These are phyloP conservation scores for Hypoxylon sp. DNA, from an alignment of 2,329 filamentous ascomycete genomes.

Conservation along the genomic window DNA sequence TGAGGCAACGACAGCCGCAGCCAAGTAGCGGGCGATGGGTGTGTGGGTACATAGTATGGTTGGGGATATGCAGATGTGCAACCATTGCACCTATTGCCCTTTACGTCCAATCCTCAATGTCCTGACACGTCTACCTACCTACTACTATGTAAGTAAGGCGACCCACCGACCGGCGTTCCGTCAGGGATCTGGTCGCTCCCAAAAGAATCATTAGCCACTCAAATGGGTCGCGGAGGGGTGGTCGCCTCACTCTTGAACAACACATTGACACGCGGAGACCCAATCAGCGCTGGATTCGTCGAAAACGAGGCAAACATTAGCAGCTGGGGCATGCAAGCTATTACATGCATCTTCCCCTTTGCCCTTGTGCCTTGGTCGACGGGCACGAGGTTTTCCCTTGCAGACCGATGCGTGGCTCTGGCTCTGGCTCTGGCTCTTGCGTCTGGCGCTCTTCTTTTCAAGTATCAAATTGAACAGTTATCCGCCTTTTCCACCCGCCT, in stretches of 20 bases:
- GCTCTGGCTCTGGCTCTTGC: conserved; percentile 21
- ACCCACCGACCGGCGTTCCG: conserved; percentile 34
- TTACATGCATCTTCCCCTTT: conserved; percentile 43
- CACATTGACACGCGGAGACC: conserved; percentile 48
- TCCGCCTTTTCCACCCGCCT: conserved; percentile 23
- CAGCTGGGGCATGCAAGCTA: conserved; percentile 41
- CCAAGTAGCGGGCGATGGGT: conserved; percentile 11
- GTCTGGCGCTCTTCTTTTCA: conserved; percentile 18
- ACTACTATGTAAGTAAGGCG: no score
- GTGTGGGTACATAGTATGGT: neutral
- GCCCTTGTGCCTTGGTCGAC: conserved; percentile 37
- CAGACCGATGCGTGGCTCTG: conserved; percentile 38
- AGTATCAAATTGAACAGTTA: conserved; percentile 5
- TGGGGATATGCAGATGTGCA: conserved; percentile 16
- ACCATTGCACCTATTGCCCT: conserved; percentile 1
- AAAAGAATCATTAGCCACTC: conserved; percentile 46
- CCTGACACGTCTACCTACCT: conserved; percentile 6
- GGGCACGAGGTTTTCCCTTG: conserved; percentile 46
- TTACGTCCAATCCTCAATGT: conserved; percentile 3
- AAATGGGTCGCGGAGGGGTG: conserved; percentile 42
- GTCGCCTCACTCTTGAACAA: conserved; percentile 51
- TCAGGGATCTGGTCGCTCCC: conserved; percentile 40
- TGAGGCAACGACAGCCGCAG: conserved; percentile 30
- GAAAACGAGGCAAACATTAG: conserved; percentile 44
- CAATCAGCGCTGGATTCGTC: conserved; percentile 42